phyloP scores from a whole-genome alignment of 2,329 filamentous ascomycete genomes.

The Colletotrichum lentis region DNA sequence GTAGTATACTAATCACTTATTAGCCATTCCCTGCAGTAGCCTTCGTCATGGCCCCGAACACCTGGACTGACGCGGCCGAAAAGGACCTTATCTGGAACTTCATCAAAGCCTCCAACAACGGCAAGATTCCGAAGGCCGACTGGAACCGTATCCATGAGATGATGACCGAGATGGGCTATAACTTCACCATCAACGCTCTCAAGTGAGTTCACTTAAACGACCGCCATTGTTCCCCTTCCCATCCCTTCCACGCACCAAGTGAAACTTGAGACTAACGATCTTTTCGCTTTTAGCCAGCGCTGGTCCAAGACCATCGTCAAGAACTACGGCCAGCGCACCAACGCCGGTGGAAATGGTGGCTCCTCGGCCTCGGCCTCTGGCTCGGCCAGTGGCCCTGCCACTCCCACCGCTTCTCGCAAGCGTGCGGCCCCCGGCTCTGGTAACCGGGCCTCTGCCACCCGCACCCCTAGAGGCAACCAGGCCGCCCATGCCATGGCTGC shows the following conservation, averaged over 20 bases:
- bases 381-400: background rate
- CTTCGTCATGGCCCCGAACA: slow-evolving; percentile 5
- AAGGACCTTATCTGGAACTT: slow-evolving; percentile 51
- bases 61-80: slow-evolving; percentile 49
- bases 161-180: slow-evolving; percentile 48
- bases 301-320: slow-evolving; percentile 51
- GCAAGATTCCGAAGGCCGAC: slow-evolving; percentile 44
- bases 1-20: background rate
- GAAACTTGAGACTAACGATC: background rate
- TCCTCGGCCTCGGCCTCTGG: background rate
- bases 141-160: slow-evolving; percentile 46
- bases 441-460: background rate
- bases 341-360: background rate
- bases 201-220: slow-evolving; percentile 43
- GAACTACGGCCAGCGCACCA: slow-evolving; percentile 46
- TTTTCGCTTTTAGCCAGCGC: slow-evolving; percentile 46
- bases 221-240: background rate
- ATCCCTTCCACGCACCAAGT: too few relatives aligned
- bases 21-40: background rate
- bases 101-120: slow-evolving; percentile 42
- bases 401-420: slow-evolving; percentile 16
- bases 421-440: slow-evolving; percentile 12
- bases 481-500: slow-evolving; percentile 23
- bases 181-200: slow-evolving; percentile 51
- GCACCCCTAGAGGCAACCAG: slow-evolving; percentile 1